Evolutionary conservation across 257 asterid genomes (phyloP).

Genomic region (Capsicum pubescens): DNA sequence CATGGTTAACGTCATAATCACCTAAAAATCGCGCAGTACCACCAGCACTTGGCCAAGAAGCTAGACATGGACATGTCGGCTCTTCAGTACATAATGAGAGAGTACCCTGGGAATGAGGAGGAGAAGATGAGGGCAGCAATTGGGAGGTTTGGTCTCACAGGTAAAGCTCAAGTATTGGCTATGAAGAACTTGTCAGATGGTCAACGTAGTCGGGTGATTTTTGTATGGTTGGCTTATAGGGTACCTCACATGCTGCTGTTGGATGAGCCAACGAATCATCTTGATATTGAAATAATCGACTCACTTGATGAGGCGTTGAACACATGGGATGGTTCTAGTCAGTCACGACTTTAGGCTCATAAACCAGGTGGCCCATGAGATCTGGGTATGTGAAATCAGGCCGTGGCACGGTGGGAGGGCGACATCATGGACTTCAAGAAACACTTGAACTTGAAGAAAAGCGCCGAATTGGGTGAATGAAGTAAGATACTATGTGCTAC

Average conservation of each 20-base stretch:
- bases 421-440: slow-evolving; percentile 93
- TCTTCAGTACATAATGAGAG: no score
- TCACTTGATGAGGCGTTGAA: no score
- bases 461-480: slow-evolving; percentile 66
- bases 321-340: no score
- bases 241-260: no score
- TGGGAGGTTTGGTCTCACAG: slow-evolving; percentile 85
- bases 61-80: no score
- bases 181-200: slow-evolving; percentile 92
- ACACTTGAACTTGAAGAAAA: slow-evolving; percentile 73
- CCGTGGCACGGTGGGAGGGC: slow-evolving; percentile 87
- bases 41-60: no score
- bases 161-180: slow-evolving; percentile 94
- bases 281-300: no score
- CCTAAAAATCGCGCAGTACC: no score
- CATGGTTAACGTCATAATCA: no score
- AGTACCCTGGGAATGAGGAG: slow-evolving; percentile 91
- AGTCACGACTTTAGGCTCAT: no score
- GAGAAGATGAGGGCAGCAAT: slow-evolving; percentile 93
- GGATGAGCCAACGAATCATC: no score
- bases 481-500: background rate
- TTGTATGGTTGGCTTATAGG: slow-evolving; percentile 96
- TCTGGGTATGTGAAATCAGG: slow-evolving; percentile 94
- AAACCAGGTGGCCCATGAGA: no score
- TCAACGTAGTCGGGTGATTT: slow-evolving; percentile 83